Evolutionary conservation across 441 rosid genomes (phyloP), one percentile per base, ranked within the genome.

Genomic region (Gossypium trilobum): DNA sequence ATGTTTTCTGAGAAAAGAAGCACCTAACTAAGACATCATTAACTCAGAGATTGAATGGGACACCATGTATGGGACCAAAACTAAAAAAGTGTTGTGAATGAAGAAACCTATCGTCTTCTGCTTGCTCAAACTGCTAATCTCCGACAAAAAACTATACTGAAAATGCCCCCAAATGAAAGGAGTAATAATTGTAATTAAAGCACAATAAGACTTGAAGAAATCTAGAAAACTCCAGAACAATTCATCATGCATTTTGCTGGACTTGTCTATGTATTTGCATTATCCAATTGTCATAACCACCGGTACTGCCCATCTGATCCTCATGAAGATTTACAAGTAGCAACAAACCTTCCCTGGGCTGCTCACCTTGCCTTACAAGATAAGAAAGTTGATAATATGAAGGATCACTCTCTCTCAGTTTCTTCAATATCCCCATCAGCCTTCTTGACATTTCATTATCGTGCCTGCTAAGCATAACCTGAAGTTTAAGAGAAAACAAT

Each of bases 281-380:
- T 62, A 92, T 78, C 98, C 98, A 92, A 80, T 92, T 96, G 20
- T 82, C 79, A 81, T 93, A 95, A 62, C 99, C 88, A 77, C 62
- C 85, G 25, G 84, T 78, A 62, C 97, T 97, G 0, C 91, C 90
- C 54, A 80, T 83, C 83, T 82, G 96, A 77, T 93, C 98, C 81
- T 93, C 98, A 9, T 89, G 78, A 73, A 95, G 95, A 83, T 92
- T 89, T 52, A 86, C 75, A 39, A 90, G 97, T 51, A 95, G 87
- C 78, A 91, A 82, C 75, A 83, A 80, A 14, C 95, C 99, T 86
- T 95, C 98, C 80, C 94, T 84, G 39, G 98, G 97, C 81, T 95
- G 98, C 72, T 95, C 97, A 67, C 99, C 98, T 87, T 95, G 98
- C 72, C 99, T 88, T 17, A 93, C 93, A 52, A 93, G 94, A 73